Base-by-base conservation (phyloP, 306 rosid species). In the Vicia sativa region DNA sequence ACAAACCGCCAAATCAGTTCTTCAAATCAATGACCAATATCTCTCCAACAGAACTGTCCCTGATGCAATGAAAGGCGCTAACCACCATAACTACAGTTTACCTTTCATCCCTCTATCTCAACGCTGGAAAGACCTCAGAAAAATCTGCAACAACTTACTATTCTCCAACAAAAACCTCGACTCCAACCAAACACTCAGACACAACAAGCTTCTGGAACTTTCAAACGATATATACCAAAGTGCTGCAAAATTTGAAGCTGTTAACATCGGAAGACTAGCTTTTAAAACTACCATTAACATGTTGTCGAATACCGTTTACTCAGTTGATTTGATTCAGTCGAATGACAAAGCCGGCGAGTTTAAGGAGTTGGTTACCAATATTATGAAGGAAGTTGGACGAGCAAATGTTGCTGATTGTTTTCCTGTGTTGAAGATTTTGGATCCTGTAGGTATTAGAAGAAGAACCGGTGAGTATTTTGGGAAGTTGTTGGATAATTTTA, bases 121-220 rank as follows among this genome's bases (percentile, higher is more conserved):
- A 2, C 64, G 38, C 0, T 88, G 95, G 95, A 45, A 83, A 31
- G 57, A 35, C 46, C 73, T 86, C 0, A 68, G 91, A 3, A 86
- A 63, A 46, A 14, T 76, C 4, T 83, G 87, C 71, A 80, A 25
- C 39, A 65, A 4, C 0, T 49, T 64, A 0, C 12, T 83, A 28
- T 86, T 88, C 52, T 46, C 87, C 7, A 42, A 19, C 42, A 80
- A 78, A 67, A 46, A 35, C 6, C 86, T 88, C 5, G 83, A 86
- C 0, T 60, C 79, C 0, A 63, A 16, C 44, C 38, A 76, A 14
- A 12, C 6, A 0, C 53, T 76, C 0, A 50, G 85, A 21, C 37
- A 11, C 14, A 2, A 37, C 2, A 86, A 82, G 46, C 43, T 64
- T 57, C 68, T 50, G 0, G 65, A 77, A 8, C 86, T 87, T 23